These are phyloP conservation scores for Fusarium brevicatenulatum DNA, from an alignment of 2,329 filamentous ascomycete species.

Conservation along the genomic window DNA sequence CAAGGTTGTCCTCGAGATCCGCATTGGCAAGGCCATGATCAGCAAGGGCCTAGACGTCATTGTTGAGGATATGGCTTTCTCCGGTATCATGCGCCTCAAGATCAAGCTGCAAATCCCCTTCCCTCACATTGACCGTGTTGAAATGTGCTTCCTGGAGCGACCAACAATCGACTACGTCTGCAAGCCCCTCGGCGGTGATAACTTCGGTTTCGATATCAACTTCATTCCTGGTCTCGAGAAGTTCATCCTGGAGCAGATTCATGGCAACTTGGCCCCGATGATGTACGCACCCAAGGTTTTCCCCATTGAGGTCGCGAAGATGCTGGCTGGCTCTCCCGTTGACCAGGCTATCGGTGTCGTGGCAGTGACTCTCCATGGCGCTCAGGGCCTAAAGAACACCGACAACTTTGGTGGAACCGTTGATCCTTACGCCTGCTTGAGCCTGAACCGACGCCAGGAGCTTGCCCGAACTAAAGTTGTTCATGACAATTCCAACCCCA, in stretches of 20 bases:
- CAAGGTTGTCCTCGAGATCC: conserved; percentile 93
- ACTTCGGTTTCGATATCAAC: conserved; percentile 97
- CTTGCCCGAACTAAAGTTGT: conserved; percentile 91
- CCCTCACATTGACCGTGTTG: conserved; percentile 92
- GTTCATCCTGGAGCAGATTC: conserved; percentile 97
- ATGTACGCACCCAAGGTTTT: conserved; percentile 99
- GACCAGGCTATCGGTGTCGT: conserved; percentile 96
- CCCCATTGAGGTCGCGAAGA: conserved; percentile 97
- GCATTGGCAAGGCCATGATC: conserved; percentile 94
- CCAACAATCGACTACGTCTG: conserved; percentile 96
- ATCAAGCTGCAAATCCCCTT: conserved; percentile 97
- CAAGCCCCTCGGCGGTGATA: conserved; percentile 95
- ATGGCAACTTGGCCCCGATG: conserved; percentile 92
- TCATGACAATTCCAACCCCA: conserved; percentile 83
- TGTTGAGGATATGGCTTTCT: conserved; percentile 97
- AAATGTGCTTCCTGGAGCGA: conserved; percentile 92
- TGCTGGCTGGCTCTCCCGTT: conserved; percentile 92
- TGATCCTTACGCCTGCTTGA: conserved; percentile 88
- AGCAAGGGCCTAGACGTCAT: conserved; percentile 98
- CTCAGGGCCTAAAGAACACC: conserved; percentile 90
- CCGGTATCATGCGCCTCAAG: conserved; percentile 95
- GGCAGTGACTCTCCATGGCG: conserved; percentile 89
- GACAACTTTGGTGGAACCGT: conserved; percentile 93
- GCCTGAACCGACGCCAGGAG: conserved; percentile 82
- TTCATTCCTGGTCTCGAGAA: conserved; percentile 94